phyloP scores from a whole-genome alignment of 805 yeast species.

The Metschnikowia shivogae region DNA sequence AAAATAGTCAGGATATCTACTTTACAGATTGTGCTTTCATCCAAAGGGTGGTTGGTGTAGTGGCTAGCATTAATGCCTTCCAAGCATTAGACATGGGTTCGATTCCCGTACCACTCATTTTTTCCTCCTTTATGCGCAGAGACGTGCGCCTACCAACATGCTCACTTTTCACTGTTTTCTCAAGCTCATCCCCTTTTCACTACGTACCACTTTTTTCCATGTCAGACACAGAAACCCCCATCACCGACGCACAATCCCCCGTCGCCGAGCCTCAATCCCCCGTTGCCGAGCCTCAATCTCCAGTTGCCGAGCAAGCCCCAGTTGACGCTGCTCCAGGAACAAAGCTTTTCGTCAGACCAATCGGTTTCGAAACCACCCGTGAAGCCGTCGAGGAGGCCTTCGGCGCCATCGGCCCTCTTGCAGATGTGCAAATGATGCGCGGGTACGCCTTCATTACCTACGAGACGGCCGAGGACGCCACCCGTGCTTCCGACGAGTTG shows the following conservation, averaged over 20 bases:
- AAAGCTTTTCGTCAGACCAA: constrained; percentile 56
- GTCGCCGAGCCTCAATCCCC: constrained; percentile 3
- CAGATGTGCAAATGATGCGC: constrained; percentile 65
- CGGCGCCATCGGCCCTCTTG: constrained; percentile 59
- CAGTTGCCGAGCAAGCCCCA: not conserved
- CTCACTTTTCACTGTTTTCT: constrained; percentile 1
- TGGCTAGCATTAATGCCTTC: constrained; percentile 15
- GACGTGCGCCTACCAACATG: constrained; percentile 9
- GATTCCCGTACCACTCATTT: constrained; percentile 17
- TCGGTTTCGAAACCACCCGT: constrained; percentile 45
- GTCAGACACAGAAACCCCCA: constrained; percentile 10
- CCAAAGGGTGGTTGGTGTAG: constrained; percentile 14
- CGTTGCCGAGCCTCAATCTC: constrained; percentile 1
- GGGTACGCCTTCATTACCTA: constrained; percentile 91
- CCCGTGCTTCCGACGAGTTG: constrained; percentile 45
- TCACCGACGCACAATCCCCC: constrained; percentile 6
- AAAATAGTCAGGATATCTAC: too few species aligned
- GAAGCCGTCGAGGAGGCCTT: constrained; percentile 69
- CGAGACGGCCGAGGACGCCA: constrained; percentile 55
- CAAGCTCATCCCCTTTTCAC: not conserved
- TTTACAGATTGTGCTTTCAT: too few species aligned
- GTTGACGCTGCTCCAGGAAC: not conserved
- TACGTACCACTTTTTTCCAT: not conserved
- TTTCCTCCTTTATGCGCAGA: not conserved
- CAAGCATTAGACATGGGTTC: constrained; percentile 17